Evolutionary conservation across 1,139 yeast genomes (phyloP).

Genomic region (Candida gigantensis): DNA sequence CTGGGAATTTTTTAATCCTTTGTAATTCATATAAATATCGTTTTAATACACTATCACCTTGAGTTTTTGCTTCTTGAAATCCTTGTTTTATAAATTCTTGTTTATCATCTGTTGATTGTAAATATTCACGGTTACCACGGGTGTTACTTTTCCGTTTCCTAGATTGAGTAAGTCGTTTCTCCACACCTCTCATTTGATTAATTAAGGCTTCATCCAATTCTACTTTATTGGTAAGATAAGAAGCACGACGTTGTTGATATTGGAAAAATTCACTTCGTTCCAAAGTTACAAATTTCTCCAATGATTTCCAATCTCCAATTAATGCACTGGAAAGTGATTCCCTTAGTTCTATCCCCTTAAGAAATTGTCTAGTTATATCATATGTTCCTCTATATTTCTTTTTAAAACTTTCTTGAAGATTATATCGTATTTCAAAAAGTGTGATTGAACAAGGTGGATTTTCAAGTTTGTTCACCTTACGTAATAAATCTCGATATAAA

Average conservation of each 20-base stretch:
- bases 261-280: constrained; percentile 5
- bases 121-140: too few relatives aligned
- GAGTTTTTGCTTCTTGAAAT: constrained; percentile 11
- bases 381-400: constrained; percentile 1
- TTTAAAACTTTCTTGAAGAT: constrained; percentile 21
- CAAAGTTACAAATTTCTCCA: constrained; percentile 3
- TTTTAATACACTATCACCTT: constrained; percentile 20
- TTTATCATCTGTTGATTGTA: not conserved
- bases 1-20: constrained; percentile 26
- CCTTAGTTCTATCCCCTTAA: constrained; percentile 15
- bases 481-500: constrained; percentile 23
- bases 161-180: constrained; percentile 1
- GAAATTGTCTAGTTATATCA: constrained; percentile 6
- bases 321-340: constrained; percentile 3
- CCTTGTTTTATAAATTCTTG: constrained; percentile 12
- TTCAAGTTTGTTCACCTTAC: constrained; percentile 12
- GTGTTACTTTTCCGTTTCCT: not conserved
- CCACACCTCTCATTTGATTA: constrained; percentile 11
- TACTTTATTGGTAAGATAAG: constrained; percentile 7
- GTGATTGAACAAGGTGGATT: not conserved
- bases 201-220: constrained; percentile 4
- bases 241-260: constrained; percentile 6
- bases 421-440: constrained; percentile 20
- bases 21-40: constrained; percentile 34
- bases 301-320: constrained; percentile 2